These are phyloP conservation scores for Phialemoniopsis sp. DNA, from an alignment of 2,329 filamentous ascomycete species.

Conservation along the genomic window DNA sequence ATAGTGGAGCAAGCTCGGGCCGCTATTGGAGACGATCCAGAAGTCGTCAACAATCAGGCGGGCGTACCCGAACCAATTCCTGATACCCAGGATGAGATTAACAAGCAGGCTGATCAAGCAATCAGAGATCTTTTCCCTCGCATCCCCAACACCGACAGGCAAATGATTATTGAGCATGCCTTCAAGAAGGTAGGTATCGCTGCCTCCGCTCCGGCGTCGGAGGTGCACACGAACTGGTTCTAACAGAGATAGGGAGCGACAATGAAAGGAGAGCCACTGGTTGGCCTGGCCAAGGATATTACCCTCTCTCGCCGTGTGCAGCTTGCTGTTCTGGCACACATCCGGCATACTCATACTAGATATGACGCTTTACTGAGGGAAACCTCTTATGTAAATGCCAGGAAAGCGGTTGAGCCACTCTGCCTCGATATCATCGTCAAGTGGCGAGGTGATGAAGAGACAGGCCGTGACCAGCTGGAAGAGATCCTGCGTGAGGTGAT, in stretches of 20 bases:
- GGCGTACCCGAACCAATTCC: constrained; percentile 55
- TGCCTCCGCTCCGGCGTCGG: not conserved
- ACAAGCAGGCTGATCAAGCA: constrained; percentile 57
- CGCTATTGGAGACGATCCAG: constrained; percentile 16
- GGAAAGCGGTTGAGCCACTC: constrained; percentile 55
- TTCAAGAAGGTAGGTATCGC: constrained; percentile 52
- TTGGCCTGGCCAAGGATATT: constrained; percentile 52
- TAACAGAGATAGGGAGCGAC: constrained; percentile 34
- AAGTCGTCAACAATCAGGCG: constrained; percentile 11
- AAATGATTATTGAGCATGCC: constrained; percentile 57
- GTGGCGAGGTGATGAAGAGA: constrained; percentile 69
- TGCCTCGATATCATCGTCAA: constrained; percentile 65
- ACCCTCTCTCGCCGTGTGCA: constrained; percentile 59
- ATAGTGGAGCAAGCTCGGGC: constrained; percentile 54
- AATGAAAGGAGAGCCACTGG: constrained; percentile 49
- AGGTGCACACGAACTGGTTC: constrained; percentile 6
- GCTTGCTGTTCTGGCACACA: constrained; percentile 62
- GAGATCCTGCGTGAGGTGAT: constrained; percentile 64
- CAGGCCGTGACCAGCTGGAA: constrained; percentile 62
- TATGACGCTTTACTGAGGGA: constrained; percentile 59
- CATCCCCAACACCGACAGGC: constrained; percentile 61
- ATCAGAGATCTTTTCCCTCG: constrained; percentile 61
- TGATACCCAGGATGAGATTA: constrained; percentile 53
- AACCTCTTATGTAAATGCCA: constrained; percentile 53
- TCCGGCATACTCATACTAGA: constrained; percentile 62